Conservation (phyloP, 2,329 filamentous ascomycete species). For the Boeremia exigua region DNA sequence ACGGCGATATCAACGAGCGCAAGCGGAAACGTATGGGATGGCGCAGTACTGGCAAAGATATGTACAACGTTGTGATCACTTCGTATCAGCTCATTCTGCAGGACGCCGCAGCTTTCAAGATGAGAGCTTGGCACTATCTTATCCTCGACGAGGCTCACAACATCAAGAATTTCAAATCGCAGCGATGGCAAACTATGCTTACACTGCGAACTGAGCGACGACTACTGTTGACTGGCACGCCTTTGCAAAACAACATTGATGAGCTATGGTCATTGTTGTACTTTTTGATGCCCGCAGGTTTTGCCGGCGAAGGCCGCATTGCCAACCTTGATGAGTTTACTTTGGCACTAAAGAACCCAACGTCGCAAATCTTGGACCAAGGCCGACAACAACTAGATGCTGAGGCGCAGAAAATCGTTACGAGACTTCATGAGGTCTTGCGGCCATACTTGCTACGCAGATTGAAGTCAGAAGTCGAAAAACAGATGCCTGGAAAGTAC, state of each 20-base stretch:
- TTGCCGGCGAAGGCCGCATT: constrained; percentile 85
- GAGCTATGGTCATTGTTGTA: constrained; percentile 97
- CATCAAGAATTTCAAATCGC: constrained; percentile 99
- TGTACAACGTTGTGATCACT: constrained; percentile 97
- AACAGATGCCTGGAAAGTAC: constrained; percentile 98
- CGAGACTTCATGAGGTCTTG: constrained; percentile 91
- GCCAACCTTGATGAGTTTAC: constrained; percentile 96
- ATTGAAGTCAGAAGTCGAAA: constrained; percentile 95
- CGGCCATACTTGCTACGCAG: constrained; percentile 89
- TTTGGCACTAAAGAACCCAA: constrained; percentile 92
- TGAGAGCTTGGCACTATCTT: constrained; percentile 95
- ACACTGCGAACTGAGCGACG: constrained; percentile 91
- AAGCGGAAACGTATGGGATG: constrained; percentile 90
- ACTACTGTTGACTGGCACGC: constrained; percentile 89
- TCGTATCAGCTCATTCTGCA: constrained; percentile 96
- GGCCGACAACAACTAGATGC: constrained; percentile 93
- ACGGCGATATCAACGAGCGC: constrained; percentile 90
- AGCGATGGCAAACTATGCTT: constrained; percentile 93
- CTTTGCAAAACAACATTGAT: constrained; percentile 94
- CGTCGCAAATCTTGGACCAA: constrained; percentile 94
- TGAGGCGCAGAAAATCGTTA: constrained; percentile 88
- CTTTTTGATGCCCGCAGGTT: constrained; percentile 90
- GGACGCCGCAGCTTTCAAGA: constrained; percentile 91
- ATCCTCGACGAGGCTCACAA: constrained; percentile 98
- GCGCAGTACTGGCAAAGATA: constrained; percentile 76